Conservation (phyloP, 2,329 filamentous ascomycete genomes). For the Clonostachys solani region DNA sequence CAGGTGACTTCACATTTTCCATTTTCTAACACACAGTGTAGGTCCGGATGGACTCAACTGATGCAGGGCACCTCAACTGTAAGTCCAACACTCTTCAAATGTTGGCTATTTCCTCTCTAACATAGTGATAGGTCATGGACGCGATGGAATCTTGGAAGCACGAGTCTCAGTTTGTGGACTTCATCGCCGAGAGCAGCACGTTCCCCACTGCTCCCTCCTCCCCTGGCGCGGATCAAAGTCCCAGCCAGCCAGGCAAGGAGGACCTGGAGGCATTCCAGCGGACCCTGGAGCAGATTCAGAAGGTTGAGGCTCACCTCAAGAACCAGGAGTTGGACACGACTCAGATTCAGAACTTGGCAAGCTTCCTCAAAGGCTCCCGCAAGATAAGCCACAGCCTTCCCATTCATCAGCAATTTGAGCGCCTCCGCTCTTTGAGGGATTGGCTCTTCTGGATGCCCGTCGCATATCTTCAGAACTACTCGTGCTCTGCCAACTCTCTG, state of each 20-base stretch:
- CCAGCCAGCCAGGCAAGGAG: slow-evolving; percentile 62
- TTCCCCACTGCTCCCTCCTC: slow-evolving; percentile 64
- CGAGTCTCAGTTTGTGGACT: slow-evolving; percentile 79
- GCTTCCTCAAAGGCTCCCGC: slow-evolving; percentile 68
- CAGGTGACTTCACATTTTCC: background rate
- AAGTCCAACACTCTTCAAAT: slow-evolving; percentile 28
- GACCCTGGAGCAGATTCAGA: slow-evolving; percentile 62
- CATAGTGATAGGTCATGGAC: slow-evolving; percentile 64
- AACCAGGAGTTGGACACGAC: slow-evolving; percentile 58
- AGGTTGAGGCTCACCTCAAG: slow-evolving; percentile 64
- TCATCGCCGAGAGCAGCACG: slow-evolving; percentile 75
- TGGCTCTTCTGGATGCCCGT: slow-evolving; percentile 98
- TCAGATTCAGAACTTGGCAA: slow-evolving; percentile 64
- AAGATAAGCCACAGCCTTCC: slow-evolving; percentile 66
- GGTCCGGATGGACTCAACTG: slow-evolving; percentile 88
- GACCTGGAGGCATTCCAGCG: slow-evolving; percentile 65
- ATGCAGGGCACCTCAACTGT: slow-evolving; percentile 89
- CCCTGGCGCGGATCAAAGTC: slow-evolving; percentile 55
- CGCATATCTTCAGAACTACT: slow-evolving; percentile 72
- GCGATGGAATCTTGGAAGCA: slow-evolving; percentile 91
- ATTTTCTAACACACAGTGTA: slow-evolving; percentile 24
- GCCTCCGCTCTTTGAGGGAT: slow-evolving; percentile 79
- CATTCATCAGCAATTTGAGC: slow-evolving; percentile 82
- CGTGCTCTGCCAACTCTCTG: slow-evolving; percentile 71
- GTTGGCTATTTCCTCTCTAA: slow-evolving; percentile 7